Percentiles rank a stretch among this genome's conserved stretches.
Evolutionary conservation across 2,329 filamentous ascomycete species (phyloP).

Genomic region (Blastomyces gilchristii): DNA sequence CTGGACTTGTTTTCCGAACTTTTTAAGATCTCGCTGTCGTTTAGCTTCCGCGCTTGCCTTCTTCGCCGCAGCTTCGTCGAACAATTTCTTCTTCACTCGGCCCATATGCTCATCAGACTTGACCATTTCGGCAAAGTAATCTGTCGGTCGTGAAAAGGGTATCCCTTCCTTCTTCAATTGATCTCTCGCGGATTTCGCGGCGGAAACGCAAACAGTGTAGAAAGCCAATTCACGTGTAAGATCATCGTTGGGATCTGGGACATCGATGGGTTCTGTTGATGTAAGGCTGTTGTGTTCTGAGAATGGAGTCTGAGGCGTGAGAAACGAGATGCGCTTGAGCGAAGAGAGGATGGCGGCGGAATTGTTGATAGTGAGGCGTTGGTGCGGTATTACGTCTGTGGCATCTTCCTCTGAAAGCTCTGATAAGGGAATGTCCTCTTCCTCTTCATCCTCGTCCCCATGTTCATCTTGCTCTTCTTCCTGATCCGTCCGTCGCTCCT

Average conservation of each 20-base stretch:
- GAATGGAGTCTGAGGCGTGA: conserved; percentile 61
- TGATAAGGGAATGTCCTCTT: conserved; percentile 81
- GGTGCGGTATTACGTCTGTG: conserved; percentile 79
- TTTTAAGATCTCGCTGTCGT: conserved; percentile 90
- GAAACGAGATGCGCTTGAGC: conserved; percentile 53
- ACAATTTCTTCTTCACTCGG: conserved; percentile 83
- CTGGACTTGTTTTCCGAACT: conserved; percentile 98
- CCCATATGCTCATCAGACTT: conserved; percentile 98
- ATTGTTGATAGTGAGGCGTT: conserved; percentile 96
- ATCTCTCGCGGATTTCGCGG: conserved; percentile 61
- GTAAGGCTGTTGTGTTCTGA: conserved; percentile 70
- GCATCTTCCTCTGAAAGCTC: conserved; percentile 73
- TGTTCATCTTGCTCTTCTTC: conserved; percentile 32
- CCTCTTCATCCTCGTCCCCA: conserved; percentile 59
- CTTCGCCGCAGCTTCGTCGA: conserved; percentile 84
- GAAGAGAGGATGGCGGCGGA: conserved; percentile 71
- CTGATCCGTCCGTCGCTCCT: conserved; percentile 24
- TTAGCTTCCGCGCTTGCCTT: conserved; percentile 86
- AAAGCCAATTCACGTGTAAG: conserved; percentile 86
- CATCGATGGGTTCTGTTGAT: conserved; percentile 56
- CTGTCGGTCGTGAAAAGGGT: conserved; percentile 75
- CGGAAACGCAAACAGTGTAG: conserved; percentile 78
- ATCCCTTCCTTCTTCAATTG: conserved; percentile 71
- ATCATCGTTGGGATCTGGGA: conserved; percentile 82
- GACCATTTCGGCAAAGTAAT: conserved; percentile 99